Base-by-base conservation (phyloP, 352 stramenopile genomes). In the Phytopythium boreale region DNA sequence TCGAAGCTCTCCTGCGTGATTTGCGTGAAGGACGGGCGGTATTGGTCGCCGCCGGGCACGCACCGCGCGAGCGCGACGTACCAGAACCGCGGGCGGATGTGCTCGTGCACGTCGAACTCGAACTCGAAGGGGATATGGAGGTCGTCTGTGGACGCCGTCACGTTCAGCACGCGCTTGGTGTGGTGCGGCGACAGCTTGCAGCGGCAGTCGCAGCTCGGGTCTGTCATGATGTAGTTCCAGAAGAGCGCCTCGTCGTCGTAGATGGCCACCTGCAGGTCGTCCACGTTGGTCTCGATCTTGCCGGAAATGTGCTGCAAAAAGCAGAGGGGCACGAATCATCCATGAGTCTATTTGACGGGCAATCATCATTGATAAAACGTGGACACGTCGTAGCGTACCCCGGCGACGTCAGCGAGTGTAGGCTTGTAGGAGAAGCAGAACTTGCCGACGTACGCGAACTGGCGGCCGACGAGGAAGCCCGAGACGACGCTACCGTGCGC, bases 361-460 rank as follows among this genome's bases (percentile, higher is more conserved):
- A 36, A 26, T 5, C 29, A 59, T 4, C 41, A 11, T 1, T 12
- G 64, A 12, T 36, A 52, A 8, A 14, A 12, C 20, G 20, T 50
- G 43, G 20, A 11, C 20, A n/a, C n/a, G n/a, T n/a, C n/a, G n/a
- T n/a, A n/a, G 70, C 70, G 15, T 69, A 89, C 81, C 39, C 84
- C 80, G 9, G 78, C 81, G 56, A 92, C 49, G 49, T 89, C 72
- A 17, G 84, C 64, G 31, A 92, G 71, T 31, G 72, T 82, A n/a
- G 71, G 67, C 53, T 68, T 78, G 67, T 70, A 92, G 17, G 76
- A 80, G 76, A 91, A 94, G 71, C 83, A 92, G 71, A 92, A 94
- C 70, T 92, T 92, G 75, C 82, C 84, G 37, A 92, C 72, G 67
- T 86, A 92, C 61, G 89, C 75, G 69, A 89, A 92, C 71, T 94